phyloP scores from a whole-genome alignment of 805 yeast species.

The Kluyveromyces nonfermentans region DNA sequence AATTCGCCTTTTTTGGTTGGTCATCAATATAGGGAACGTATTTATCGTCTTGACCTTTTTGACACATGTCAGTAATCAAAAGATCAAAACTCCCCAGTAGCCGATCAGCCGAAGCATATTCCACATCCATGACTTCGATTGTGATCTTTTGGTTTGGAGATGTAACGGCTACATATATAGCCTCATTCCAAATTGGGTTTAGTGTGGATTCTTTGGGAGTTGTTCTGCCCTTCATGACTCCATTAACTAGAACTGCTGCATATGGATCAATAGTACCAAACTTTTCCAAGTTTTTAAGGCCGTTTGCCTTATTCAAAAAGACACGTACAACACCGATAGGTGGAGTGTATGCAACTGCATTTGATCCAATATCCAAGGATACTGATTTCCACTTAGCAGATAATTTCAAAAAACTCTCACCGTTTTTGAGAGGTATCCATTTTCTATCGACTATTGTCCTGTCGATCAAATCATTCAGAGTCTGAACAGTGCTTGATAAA shows the following conservation, averaged over 20 bases:
- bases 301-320: conserved; percentile 57
- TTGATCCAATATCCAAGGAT: conserved; percentile 52
- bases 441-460: conserved; percentile 67
- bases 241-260: conserved; percentile 68
- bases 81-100: conserved; percentile 77
- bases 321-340: conserved; percentile 91
- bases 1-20: conserved; percentile 47
- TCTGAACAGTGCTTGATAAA: conserved; percentile 49
- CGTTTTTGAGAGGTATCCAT: conserved; percentile 64
- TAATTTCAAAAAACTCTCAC: conserved; percentile 64
- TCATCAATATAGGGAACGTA: conserved; percentile 50
- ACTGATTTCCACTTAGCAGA: conserved; percentile 83
- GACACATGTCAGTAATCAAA: conserved; percentile 55
- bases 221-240: conserved; percentile 70
- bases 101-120: conserved; percentile 69
- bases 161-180: conserved; percentile 71
- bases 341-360: conserved; percentile 76
- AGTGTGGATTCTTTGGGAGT: conserved; percentile 53
- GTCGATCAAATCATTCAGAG: conserved; percentile 60
- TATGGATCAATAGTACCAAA: conserved; percentile 93
- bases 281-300: conserved; percentile 74
- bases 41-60: conserved; percentile 49
- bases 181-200: conserved; percentile 80
- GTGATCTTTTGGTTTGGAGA: conserved; percentile 75
- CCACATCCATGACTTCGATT: conserved; percentile 88